Evolutionary conservation across 129 eudicot species (phyloP).

Genomic region (Chrysanthemum lavandulifolium): DNA sequence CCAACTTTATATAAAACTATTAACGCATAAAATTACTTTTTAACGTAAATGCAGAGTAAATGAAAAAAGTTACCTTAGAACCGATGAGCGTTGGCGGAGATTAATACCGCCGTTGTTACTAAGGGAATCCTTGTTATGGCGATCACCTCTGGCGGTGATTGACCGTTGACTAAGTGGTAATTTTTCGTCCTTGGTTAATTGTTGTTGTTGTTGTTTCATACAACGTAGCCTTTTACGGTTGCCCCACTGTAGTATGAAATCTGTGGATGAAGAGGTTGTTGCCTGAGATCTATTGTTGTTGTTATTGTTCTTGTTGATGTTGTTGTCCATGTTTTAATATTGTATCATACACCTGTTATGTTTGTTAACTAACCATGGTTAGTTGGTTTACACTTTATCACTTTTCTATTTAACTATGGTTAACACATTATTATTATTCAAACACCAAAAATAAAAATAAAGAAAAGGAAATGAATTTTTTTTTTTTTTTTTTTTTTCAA

Average conservation of each 20-base stretch:
- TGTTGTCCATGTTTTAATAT: slow-evolving; percentile 49
- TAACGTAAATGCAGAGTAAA: neutral
- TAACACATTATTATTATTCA: neutral
- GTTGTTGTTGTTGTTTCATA: slow-evolving; percentile 65
- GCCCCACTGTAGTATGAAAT: slow-evolving; percentile 82
- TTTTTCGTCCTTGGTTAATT: slow-evolving; percentile 21
- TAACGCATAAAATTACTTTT: too few species aligned
- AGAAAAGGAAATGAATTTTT: neutral
- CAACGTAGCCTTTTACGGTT: slow-evolving; percentile 67
- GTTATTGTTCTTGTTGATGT: slow-evolving; percentile 11
- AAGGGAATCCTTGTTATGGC: slow-evolving; percentile 20
- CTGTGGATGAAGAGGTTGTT: slow-evolving; percentile 44
- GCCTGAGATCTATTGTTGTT: too few species aligned
- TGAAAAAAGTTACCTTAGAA: slow-evolving; percentile 43
- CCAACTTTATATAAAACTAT: too few species aligned
- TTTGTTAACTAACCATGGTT: slow-evolving; percentile 41
- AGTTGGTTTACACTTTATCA: slow-evolving; percentile 16
- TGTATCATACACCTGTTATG: slow-evolving; percentile 43
- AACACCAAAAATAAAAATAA: neutral
- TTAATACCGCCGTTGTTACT: slow-evolving; percentile 43
- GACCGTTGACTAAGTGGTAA: slow-evolving; percentile 34
- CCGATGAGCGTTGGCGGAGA: slow-evolving; percentile 60
- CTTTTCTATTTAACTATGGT: slow-evolving; percentile 26
- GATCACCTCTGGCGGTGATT: slow-evolving; percentile 50
- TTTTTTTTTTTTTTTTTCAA: too few species aligned